A percentile compares a stretch with the other conserved stretches of the same genome.
phyloP scores from a whole-genome alignment of 306 rosid genomes.

The Cucumis cinereus region DNA sequence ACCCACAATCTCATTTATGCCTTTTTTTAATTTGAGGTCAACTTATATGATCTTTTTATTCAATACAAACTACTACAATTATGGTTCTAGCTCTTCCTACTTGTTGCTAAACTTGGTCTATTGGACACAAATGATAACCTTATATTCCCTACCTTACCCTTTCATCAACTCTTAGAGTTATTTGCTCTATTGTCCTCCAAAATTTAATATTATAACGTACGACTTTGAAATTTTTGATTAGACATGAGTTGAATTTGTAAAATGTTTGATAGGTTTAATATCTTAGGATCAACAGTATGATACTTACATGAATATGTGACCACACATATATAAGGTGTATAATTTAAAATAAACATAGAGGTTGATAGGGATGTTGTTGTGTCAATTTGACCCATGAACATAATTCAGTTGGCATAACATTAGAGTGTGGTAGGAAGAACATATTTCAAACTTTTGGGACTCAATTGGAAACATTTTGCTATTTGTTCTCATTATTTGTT shows the following conservation, averaged over 20 bases:
- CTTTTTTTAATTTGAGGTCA: not conserved
- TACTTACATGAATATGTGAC: not conserved
- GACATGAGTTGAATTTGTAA: not conserved
- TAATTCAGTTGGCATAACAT: not conserved
- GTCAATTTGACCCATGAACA: not conserved
- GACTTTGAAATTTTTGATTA: not conserved
- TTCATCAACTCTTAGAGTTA: constrained; percentile 1
- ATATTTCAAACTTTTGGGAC: not conserved
- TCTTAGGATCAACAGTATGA: not conserved
- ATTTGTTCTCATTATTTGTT: too few relatives aligned
- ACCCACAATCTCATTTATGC: not conserved
- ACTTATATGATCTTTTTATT: not conserved
- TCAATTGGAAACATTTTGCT: not conserved
- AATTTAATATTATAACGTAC: not conserved
- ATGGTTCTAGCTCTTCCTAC: not conserved
- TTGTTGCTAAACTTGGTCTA: not conserved
- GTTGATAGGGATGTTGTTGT: not conserved
- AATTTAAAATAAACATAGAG: not conserved
- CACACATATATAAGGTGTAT: not conserved
- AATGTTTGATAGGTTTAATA: not conserved
- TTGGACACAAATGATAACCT: not conserved
- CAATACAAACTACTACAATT: not conserved
- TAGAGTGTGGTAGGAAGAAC: not conserved
- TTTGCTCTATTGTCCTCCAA: not conserved
- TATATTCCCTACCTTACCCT: not conserved